Percentiles rank a stretch among this genome's conserved stretches.
phyloP scores from a whole-genome alignment of 2,329 filamentous ascomycete genomes.

The Rhinocladiella similis region DNA sequence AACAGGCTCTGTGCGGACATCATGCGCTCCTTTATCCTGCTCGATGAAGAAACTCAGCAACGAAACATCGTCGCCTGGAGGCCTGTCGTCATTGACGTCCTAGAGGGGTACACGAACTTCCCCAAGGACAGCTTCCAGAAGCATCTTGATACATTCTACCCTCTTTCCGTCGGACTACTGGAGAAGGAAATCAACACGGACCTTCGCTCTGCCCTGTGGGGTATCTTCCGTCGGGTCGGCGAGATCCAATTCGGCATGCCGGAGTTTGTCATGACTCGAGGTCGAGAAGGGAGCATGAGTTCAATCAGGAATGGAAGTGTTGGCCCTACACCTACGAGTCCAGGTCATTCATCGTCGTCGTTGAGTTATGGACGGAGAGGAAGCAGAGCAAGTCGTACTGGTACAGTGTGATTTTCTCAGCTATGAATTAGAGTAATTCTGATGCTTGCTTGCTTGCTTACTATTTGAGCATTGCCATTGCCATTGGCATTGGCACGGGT shows the following conservation, averaged over 20 bases:
- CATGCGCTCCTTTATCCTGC: constrained; percentile 75
- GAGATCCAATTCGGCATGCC: constrained; percentile 64
- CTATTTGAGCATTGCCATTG: no score
- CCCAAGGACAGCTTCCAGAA: constrained; percentile 75
- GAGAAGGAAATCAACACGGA: constrained; percentile 79
- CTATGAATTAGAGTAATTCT: no score
- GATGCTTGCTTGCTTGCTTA: no score
- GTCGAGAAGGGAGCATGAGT: constrained; percentile 24
- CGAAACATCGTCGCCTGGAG: constrained; percentile 96
- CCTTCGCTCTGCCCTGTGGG: constrained; percentile 73
- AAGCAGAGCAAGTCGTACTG: constrained; percentile 16
- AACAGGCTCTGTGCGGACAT: constrained; percentile 83
- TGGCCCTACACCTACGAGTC: constrained; percentile 22
- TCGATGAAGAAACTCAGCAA: constrained; percentile 96
- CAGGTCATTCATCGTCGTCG: constrained; percentile 3
- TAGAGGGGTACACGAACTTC: constrained; percentile 89
- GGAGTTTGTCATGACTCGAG: constrained; percentile 21
- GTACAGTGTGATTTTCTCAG: constrained; percentile 1
- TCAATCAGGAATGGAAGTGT: constrained; percentile 21
- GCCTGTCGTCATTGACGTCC: constrained; percentile 92
- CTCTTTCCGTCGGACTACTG: constrained; percentile 78
- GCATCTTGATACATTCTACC: constrained; percentile 82
- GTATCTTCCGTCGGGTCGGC: constrained; percentile 76
- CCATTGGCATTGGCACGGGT: no score
- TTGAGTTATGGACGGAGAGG: constrained; percentile 17